phyloP scores from a whole-genome alignment of 345 rosid genomes.

The Eucalyptus microcorys region DNA sequence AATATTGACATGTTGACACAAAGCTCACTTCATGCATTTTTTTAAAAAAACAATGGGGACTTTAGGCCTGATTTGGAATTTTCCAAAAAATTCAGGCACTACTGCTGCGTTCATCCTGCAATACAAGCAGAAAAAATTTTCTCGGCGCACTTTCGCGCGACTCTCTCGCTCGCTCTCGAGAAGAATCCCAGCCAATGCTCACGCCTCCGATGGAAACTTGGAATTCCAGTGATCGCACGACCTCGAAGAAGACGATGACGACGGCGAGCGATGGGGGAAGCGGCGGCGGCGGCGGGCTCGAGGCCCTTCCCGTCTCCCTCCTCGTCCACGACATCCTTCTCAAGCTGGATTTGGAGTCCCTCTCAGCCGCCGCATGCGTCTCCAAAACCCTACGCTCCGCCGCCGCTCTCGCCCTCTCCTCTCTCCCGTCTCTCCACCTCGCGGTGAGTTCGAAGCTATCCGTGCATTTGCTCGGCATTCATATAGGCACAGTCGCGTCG shows the following conservation, averaged over 20 bases:
- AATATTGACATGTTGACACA: no score
- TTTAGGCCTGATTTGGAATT: no score
- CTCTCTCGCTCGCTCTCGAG: background rate
- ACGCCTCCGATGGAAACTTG: background rate
- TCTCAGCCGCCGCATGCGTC: slow-evolving; percentile 42
- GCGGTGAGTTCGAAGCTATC: slow-evolving; percentile 6
- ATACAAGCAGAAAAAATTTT: background rate
- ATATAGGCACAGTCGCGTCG: no score
- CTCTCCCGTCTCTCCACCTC: slow-evolving; percentile 24
- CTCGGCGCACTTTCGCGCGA: background rate
- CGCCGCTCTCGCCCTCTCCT: slow-evolving; percentile 23
- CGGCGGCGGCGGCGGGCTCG: background rate
- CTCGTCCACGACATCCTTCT: slow-evolving; percentile 27
- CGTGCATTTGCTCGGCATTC: no score
- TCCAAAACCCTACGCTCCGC: slow-evolving; percentile 27
- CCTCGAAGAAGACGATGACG: background rate
- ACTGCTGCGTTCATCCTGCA: background rate
- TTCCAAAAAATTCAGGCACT: background rate
- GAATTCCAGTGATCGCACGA: background rate
- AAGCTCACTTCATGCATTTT: no score
- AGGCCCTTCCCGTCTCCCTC: slow-evolving; percentile 13
- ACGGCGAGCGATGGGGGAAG: background rate
- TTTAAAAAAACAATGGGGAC: no score
- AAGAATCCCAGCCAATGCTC: background rate
- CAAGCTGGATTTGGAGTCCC: slow-evolving; percentile 36